Percentiles rank a stretch among this genome's conserved stretches.
These are phyloP conservation scores for Ophiostoma fasciatum DNA, from an alignment of 2,329 filamentous ascomycete species.

Conservation along the genomic window DNA sequence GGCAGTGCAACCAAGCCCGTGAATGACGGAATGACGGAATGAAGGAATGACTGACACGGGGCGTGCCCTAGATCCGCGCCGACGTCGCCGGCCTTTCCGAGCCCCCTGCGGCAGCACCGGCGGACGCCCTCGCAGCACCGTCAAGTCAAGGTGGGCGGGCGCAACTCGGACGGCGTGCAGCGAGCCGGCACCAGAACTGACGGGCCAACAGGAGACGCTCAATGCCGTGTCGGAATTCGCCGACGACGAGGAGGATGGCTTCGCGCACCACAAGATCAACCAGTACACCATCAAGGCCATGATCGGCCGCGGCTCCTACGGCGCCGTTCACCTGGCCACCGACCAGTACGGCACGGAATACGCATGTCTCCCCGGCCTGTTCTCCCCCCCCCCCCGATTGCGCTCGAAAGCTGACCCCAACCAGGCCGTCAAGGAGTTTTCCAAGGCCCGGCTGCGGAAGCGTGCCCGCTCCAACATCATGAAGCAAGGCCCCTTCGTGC, in stretches of 20 bases:
- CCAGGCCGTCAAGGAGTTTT: constrained; percentile 94
- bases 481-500: constrained; percentile 30
- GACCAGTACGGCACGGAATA: constrained; percentile 91
- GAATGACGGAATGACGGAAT: no score
- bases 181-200: neutral
- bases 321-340: constrained; percentile 75
- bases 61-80: constrained; percentile 26
- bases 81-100: constrained; percentile 27
- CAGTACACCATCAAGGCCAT: constrained; percentile 91
- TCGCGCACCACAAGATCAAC: constrained; percentile 74
- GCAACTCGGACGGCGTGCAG: neutral
- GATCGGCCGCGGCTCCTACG: constrained; percentile 93
- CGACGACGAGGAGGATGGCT: constrained; percentile 70
- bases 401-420: neutral
- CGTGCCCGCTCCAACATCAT: constrained; percentile 82
- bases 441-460: constrained; percentile 78
- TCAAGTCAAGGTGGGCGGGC: constrained; percentile 35
- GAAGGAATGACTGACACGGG: no score
- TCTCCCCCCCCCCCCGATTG: neutral
- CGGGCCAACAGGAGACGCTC: constrained; percentile 59
- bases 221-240: constrained; percentile 79
- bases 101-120: constrained; percentile 41
- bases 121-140: constrained; percentile 42
- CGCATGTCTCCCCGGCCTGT: constrained; percentile 37
- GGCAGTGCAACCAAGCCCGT: constrained; percentile 12